Conservation (phyloP, 208 protist species). For the Acanthamoeba lenticulata region DNA sequence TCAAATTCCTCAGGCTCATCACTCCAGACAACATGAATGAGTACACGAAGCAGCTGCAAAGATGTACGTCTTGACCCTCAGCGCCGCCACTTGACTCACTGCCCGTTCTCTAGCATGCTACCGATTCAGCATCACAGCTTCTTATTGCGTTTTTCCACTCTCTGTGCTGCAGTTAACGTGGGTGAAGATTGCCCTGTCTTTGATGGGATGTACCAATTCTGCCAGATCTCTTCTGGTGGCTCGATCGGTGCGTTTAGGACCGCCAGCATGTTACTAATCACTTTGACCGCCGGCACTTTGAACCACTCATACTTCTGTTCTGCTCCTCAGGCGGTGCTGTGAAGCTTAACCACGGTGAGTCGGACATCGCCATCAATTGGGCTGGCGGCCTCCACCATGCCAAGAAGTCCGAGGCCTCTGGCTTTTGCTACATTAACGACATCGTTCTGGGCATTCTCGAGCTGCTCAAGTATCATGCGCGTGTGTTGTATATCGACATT, state of each 20-base stretch:
- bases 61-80: constrained; percentile 70
- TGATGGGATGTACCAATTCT: constrained; percentile 91
- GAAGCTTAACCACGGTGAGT: constrained; percentile 92
- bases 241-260: constrained; percentile 86
- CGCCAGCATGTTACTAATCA: background rate
- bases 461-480: constrained; percentile 95
- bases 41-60: constrained; percentile 78
- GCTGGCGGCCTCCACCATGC: constrained; percentile 94
- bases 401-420: constrained; percentile 87
- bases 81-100: background rate
- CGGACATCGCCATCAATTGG: constrained; percentile 99
- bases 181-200: constrained; percentile 94
- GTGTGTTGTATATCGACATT: constrained; percentile 99
- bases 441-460: constrained; percentile 99
- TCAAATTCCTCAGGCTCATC: constrained; percentile 89
- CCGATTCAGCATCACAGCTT: no score
- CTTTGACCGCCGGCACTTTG: no score
- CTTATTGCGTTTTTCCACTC: no score
- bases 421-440: constrained; percentile 99
- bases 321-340: constrained; percentile 89
- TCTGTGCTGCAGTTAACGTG: constrained; percentile 85
- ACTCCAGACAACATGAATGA: constrained; percentile 85
- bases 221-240: constrained; percentile 88
- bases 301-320: background rate
- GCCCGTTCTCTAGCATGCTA: background rate